phyloP scores from a whole-genome alignment of 345 rosid species.

The Rhizophora mangle region DNA sequence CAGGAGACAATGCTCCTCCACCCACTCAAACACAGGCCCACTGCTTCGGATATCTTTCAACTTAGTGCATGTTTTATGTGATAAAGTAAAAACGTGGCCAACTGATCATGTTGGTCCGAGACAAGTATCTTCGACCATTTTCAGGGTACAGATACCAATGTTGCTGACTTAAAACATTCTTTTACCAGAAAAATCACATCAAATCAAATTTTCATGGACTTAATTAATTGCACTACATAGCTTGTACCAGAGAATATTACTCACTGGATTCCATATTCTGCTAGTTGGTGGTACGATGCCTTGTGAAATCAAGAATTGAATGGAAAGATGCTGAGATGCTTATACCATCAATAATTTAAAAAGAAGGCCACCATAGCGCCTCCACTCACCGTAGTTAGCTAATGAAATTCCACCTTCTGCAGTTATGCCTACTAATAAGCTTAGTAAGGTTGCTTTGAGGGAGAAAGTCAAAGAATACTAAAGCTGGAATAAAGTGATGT shows the following conservation, averaged over 20 bases:
- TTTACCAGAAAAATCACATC: conserved; percentile 36
- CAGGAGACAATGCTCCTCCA: no score
- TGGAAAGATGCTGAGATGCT: conserved; percentile 10
- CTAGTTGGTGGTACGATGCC: background rate
- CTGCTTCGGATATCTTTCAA: no score
- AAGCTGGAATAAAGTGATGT: background rate
- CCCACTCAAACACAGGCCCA: no score
- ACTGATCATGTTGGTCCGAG: conserved; percentile 30
- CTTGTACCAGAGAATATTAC: background rate
- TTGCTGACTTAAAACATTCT: conserved; percentile 32
- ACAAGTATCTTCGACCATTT: conserved; percentile 3
- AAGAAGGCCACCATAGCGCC: conserved; percentile 10
- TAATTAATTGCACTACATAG: conserved; percentile 13
- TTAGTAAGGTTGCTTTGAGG: background rate
- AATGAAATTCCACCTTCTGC: background rate
- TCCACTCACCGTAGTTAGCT: background rate
- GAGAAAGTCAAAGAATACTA: background rate
- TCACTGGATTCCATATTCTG: no score
- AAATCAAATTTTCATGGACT: conserved; percentile 17
- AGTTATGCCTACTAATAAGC: background rate
- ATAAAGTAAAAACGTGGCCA: conserved; percentile 12
- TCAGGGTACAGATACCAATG: conserved; percentile 45
- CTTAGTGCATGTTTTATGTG: no score
- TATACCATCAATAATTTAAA: conserved; percentile 1
- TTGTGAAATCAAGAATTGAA: conserved; percentile 11